Evolutionary conservation across 192 early-diverging fungal species (phyloP), one percentile per base, ranked within the genome.

Genomic region (Funneliformis geosporum): DNA sequence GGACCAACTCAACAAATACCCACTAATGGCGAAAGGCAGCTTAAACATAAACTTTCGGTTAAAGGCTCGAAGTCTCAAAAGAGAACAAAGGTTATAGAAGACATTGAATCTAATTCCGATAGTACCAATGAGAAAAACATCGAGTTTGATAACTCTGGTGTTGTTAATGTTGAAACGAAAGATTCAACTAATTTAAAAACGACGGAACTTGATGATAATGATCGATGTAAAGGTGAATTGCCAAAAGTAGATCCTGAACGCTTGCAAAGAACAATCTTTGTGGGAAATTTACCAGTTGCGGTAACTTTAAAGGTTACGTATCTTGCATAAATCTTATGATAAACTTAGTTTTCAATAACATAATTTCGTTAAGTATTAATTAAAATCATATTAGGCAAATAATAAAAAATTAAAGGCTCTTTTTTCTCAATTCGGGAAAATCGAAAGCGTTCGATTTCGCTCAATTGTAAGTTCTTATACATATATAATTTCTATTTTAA

Each of bases 381-480:
- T 50, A 21, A 21, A 21, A 55, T 50, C 79, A 78, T 78, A 33
- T n/a, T 82, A 94, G 87, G 85, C 78, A 0, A 84, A 84, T 4
- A 86, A 90, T 76, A 94, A 90, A 69, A 86, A 92, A 46, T 84
- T 99, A 10, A 91, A 94, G 73, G 75, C 82, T 21, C 80, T 91
- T 25, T 95, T 98, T 79, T 61, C 81, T 21, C 75, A 86, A 38
- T 89, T 86, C 82, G 96, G 97, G 65, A 81, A 85, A 40, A 79
- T 99, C 65, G 95, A 95, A 76, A 92, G 92, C 77, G 89, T 97
- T 42, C 91, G 96, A 43, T 99, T 98, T 84, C 90, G 97, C 50
- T 96, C 95, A 3, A 92, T 98, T 65, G 93, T 92, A 62, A 71
- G 86, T 77, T 79, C 83, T 8, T 11, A 50, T 33, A 7, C n/a